phyloP scores from a whole-genome alignment of 768 basidiomycete genomes.

The Strobilomyces echinocephalus region DNA sequence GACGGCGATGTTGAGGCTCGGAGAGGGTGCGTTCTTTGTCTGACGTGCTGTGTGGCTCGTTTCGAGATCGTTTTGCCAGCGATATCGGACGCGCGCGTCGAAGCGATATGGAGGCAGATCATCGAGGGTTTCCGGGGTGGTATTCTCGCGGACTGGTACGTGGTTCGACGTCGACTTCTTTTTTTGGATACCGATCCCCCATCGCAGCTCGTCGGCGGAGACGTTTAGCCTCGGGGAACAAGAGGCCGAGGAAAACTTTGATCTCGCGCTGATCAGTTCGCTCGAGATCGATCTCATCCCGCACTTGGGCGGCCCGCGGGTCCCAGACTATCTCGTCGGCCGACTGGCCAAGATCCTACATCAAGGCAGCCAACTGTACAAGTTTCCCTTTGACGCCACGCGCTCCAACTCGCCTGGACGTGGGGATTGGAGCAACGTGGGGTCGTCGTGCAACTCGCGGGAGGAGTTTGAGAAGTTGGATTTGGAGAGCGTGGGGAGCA shows the following conservation, averaged over 20 bases:
- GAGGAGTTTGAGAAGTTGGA: constrained; percentile 37
- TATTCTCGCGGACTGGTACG: constrained; percentile 81
- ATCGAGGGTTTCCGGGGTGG: constrained; percentile 79
- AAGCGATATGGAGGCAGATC: constrained; percentile 82
- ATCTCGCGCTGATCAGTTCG: constrained; percentile 70
- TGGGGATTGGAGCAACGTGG: constrained; percentile 5
- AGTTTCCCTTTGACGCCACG: constrained; percentile 15
- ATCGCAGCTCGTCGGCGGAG: constrained; percentile 51
- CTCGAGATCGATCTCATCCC: constrained; percentile 80
- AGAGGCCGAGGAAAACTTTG: constrained; percentile 80
- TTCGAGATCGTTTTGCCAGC: constrained; percentile 29
- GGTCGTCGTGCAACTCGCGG: constrained; percentile 11
- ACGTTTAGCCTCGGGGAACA: constrained; percentile 59
- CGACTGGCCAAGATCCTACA: constrained; percentile 69
- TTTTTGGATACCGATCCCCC: not conserved
- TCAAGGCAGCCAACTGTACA: constrained; percentile 64
- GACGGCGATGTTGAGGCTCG: constrained; percentile 45
- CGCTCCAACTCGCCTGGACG: constrained; percentile 9
- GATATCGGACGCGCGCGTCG: constrained; percentile 59
- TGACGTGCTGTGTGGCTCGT: not conserved
- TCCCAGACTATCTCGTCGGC: constrained; percentile 67
- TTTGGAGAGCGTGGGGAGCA: constrained; percentile 50
- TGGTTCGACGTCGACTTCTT: not conserved
- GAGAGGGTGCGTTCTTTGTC: constrained; percentile 39
- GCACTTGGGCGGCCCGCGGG: constrained; percentile 58